phyloP scores from a whole-genome alignment of 2,329 filamentous ascomycete genomes.

The Stagonosporopsis rhizophila region DNA sequence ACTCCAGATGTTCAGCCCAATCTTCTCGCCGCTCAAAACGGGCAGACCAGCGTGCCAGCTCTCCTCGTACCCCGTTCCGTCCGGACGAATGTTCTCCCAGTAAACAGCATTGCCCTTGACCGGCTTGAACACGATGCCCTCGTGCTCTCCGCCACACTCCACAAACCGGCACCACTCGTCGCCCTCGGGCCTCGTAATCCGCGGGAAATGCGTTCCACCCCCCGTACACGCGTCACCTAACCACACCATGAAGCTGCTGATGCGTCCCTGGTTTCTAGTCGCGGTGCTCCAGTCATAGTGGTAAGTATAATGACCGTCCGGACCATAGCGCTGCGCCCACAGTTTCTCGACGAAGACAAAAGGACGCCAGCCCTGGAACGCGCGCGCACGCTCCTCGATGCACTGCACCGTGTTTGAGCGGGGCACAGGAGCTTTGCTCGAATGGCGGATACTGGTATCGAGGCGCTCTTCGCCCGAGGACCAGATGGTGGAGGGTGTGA shows the following conservation, averaged over 20 bases:
- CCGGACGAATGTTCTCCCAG: constrained; percentile 65
- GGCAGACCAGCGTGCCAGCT: constrained; percentile 68
- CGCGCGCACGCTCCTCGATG: constrained; percentile 64
- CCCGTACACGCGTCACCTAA: constrained; percentile 59
- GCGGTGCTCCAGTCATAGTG: constrained; percentile 63
- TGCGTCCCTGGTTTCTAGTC: constrained; percentile 49
- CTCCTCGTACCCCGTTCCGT: constrained; percentile 64
- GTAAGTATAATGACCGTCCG: constrained; percentile 63
- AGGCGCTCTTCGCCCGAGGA: constrained; percentile 56
- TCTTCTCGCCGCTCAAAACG: constrained; percentile 62
- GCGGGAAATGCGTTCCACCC: constrained; percentile 68
- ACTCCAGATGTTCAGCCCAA: constrained; percentile 71
- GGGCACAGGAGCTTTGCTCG: constrained; percentile 56
- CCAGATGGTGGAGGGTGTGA: constrained; percentile 62
- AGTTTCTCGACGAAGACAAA: constrained; percentile 66
- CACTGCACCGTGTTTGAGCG: constrained; percentile 60
- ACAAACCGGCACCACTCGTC: constrained; percentile 64
- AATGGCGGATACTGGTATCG: constrained; percentile 60
- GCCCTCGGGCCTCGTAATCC: constrained; percentile 54
- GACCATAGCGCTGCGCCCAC: constrained; percentile 67
- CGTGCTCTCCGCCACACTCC: constrained; percentile 54
- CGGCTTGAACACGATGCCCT: constrained; percentile 65
- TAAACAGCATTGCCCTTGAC: constrained; percentile 66
- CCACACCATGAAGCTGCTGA: constrained; percentile 70
- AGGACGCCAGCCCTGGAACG: constrained; percentile 66